phyloP scores from a whole-genome alignment of 805 yeast species.

The Priceomyces castillae region DNA sequence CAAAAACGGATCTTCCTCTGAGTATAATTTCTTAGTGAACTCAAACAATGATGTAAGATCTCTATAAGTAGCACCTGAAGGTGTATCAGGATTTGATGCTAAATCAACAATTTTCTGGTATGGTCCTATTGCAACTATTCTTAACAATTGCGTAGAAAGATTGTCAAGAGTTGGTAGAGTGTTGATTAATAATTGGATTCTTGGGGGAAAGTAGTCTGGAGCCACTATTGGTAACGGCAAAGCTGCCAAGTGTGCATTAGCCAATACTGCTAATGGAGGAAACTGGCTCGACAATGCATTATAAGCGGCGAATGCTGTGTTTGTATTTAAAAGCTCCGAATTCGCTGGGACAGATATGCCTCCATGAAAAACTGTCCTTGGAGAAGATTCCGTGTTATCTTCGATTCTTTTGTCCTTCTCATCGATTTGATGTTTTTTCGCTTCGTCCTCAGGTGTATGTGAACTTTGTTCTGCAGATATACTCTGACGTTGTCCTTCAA shows the following conservation, averaged over 20 bases:
- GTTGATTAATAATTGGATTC: conserved; percentile 63
- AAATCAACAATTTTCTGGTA: conserved; percentile 72
- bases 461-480: conserved; percentile 2
- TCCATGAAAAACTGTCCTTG: conserved; percentile 18
- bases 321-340: conserved; percentile 40
- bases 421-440: background rate
- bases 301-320: conserved; percentile 41
- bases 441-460: background rate
- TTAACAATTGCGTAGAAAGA: conserved; percentile 73
- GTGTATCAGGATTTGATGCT: conserved; percentile 62
- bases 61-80: conserved; percentile 64
- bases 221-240: conserved; percentile 59
- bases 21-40: conserved; percentile 68
- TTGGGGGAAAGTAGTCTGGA: conserved; percentile 53
- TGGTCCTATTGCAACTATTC: conserved; percentile 70
- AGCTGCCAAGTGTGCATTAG: conserved; percentile 55
- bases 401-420: conserved; percentile 3
- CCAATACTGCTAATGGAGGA: conserved; percentile 32
- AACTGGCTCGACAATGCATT: conserved; percentile 38
- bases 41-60: conserved; percentile 75
- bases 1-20: conserved; percentile 69
- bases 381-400: conserved; percentile 1
- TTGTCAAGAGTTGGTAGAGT: conserved; percentile 78
- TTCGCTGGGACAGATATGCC: conserved; percentile 35
- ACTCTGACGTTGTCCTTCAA: conserved; percentile 13